phyloP scores from a whole-genome alignment of 2,329 filamentous ascomycete genomes.

The Paecilomyces formosus region DNA sequence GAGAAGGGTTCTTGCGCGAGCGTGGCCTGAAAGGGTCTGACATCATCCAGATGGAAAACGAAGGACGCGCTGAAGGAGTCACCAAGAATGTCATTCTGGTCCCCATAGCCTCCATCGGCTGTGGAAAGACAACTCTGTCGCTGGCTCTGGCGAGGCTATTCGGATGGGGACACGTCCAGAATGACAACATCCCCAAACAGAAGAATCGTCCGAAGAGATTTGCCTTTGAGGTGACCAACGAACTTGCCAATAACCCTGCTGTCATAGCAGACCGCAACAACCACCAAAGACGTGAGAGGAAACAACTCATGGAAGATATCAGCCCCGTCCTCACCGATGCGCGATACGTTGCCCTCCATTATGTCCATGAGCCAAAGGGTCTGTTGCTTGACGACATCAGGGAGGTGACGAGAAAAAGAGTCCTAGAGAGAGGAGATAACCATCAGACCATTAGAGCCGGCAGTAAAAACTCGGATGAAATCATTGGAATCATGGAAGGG shows the following conservation, averaged over 20 bases:
- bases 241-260: conserved; percentile 58
- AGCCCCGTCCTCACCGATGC: conserved; percentile 53
- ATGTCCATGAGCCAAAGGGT: conserved; percentile 62
- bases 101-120: conserved; percentile 87
- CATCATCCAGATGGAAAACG: conserved; percentile 65
- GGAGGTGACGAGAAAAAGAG: conserved; percentile 66
- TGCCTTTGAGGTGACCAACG: conserved; percentile 59
- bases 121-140: conserved; percentile 91
- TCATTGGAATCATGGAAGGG: conserved; percentile 87
- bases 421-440: conserved; percentile 83
- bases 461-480: conserved; percentile 64
- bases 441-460: conserved; percentile 92
- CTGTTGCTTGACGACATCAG: conserved; percentile 63
- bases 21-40: conserved; percentile 83
- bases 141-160: conserved; percentile 76
- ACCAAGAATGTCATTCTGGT: conserved; percentile 69
- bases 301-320: conserved; percentile 79
- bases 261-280: conserved; percentile 95
- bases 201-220: conserved; percentile 69
- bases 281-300: conserved; percentile 76
- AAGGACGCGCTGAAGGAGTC: conserved; percentile 45
- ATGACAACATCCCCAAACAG: conserved; percentile 85
- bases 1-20: conserved; percentile 77
- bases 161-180: conserved; percentile 87
- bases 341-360: conserved; percentile 78